phyloP scores from a whole-genome alignment of 192 early-diverging fungal genomes.

The Coemansia sp. region DNA sequence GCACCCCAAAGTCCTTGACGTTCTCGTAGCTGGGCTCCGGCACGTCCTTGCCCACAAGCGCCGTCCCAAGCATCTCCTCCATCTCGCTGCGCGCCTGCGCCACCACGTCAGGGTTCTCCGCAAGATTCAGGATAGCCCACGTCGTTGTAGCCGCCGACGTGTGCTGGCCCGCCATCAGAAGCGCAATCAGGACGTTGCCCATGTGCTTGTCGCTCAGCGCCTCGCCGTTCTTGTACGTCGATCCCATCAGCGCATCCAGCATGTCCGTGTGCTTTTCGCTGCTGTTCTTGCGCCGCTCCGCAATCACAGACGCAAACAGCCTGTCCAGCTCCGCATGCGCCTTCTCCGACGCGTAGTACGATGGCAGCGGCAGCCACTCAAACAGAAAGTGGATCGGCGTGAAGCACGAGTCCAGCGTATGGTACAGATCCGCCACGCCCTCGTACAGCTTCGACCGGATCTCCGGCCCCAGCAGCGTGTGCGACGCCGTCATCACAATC shows the following conservation, averaged over 20 bases:
- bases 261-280: slow-evolving; percentile 70
- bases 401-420: slow-evolving; percentile 92
- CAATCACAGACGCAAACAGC: slow-evolving; percentile 79
- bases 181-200: slow-evolving; percentile 96
- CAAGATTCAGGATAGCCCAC: slow-evolving; percentile 89
- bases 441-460: slow-evolving; percentile 81
- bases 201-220: slow-evolving; percentile 79
- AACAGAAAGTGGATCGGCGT: slow-evolving; percentile 95
- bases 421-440: slow-evolving; percentile 86
- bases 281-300: slow-evolving; percentile 64
- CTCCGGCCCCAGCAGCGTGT: slow-evolving; percentile 93
- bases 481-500: slow-evolving; percentile 92
- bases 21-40: slow-evolving; percentile 63
- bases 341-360: slow-evolving; percentile 80
- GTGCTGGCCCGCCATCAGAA: slow-evolving; percentile 98
- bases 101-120: slow-evolving; percentile 69
- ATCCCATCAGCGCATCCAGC: slow-evolving; percentile 79
- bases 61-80: slow-evolving; percentile 56
- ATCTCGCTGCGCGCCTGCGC: slow-evolving; percentile 77
- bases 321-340: slow-evolving; percentile 82
- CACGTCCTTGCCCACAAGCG: slow-evolving; percentile 54
- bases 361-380: slow-evolving; percentile 85
- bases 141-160: slow-evolving; percentile 88
- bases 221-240: slow-evolving; percentile 87
- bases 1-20: slow-evolving; percentile 70